Evolutionary conservation across 768 basidiomycete species (phyloP), one percentile per base, ranked within the genome.

Genomic region (Chlorophyllum brunneum): DNA sequence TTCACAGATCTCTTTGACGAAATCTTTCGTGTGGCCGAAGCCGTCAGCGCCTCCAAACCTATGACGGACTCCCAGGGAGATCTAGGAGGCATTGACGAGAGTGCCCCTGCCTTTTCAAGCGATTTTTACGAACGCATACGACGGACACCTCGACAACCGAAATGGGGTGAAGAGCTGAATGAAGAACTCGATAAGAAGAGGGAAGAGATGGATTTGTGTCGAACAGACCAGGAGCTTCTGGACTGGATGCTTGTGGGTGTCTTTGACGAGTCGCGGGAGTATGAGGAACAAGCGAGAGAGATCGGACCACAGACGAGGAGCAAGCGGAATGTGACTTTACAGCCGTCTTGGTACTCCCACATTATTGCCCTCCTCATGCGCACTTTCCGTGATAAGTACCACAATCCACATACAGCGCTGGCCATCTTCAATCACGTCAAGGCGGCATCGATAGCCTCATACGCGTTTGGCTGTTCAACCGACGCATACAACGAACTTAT

Each of bases 381-480:
- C 23, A 75, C 80, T 9, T 86, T 94, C 63, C 82, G 94, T 20
- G 86, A 85, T 59, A 85, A 81, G 45, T 93, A 88, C 66, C 67
- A 67, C 15, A 85, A 93, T 54, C 92, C 94, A 1, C 78, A 92
- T 60, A 76, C 92, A 23, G 85, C 93, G 1, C 77, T 98, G 15
- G 76, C 85, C 16, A 77, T 95, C 22, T 98, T 97, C 71, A 74
- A 85, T 44, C 78, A 93, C 64, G 88, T 92, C 0, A 80, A 84
- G 34, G 77, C 78, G 34, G 78, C 84, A 3, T 91, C 88, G 1
- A 79, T 86, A 43, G 75, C 84, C 3, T 92, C 88, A 4, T 98
- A 91, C 65, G 86, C 95, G 26, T 85, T 86, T 60, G 95, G 94
- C 2, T 98, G 95, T 67, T 87, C 90, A 8, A 88, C 93, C 0